A percentile compares a stretch with the other conserved stretches of the same genome.
phyloP scores from a whole-genome alignment of 768 basidiomycete species.

The Melanogaster broomeanus region DNA sequence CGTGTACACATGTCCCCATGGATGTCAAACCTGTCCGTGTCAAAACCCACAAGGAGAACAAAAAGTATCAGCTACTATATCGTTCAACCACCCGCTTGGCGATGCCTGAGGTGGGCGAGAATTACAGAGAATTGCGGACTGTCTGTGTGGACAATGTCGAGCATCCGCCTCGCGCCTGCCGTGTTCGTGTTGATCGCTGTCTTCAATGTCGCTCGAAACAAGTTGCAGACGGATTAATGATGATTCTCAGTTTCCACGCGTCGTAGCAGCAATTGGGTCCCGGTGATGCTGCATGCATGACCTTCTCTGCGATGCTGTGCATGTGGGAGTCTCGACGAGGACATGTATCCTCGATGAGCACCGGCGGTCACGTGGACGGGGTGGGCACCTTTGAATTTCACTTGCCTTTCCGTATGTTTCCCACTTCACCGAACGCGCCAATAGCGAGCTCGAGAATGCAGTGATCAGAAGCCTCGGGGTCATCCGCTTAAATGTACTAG shows the following conservation, averaged over 20 bases:
- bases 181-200: constrained; percentile 13
- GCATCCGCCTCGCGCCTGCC: background rate
- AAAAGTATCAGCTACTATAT: constrained; percentile 7
- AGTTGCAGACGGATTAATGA: constrained; percentile 14
- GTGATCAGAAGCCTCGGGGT: too few species aligned
- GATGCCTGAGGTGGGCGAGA: constrained; percentile 13
- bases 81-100: constrained; percentile 19
- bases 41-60: background rate
- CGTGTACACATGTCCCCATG: background rate
- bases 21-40: background rate
- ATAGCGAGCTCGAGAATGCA: too few species aligned
- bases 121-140: constrained; percentile 7
- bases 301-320: constrained; percentile 21
- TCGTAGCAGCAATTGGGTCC: too few species aligned
- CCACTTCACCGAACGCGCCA: too few species aligned
- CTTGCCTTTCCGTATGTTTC: too few species aligned
- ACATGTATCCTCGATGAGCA: background rate
- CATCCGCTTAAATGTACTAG: too few species aligned
- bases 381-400: too few species aligned
- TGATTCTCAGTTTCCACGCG: constrained; percentile 15
- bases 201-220: constrained; percentile 20
- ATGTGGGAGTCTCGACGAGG: constrained; percentile 8
- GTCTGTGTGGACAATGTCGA: background rate
- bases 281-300: constrained; percentile 22
- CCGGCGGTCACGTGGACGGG: background rate